Conservation (phyloP, 2,329 filamentous ascomycete species). For the Fusarium musae region DNA sequence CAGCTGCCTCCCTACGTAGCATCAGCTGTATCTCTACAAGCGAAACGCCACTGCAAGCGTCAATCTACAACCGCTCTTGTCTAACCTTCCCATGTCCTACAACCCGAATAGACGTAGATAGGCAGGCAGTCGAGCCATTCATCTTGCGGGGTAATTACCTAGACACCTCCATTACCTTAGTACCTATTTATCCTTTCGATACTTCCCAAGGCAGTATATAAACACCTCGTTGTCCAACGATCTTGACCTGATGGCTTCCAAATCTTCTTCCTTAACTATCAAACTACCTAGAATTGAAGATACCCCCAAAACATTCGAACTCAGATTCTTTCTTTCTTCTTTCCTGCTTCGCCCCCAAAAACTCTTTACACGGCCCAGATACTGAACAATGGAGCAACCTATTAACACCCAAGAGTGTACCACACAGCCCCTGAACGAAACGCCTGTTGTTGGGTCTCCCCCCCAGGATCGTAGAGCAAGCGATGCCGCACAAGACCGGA, state of each 20-base stretch:
- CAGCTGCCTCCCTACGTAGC: slow-evolving; percentile 11
- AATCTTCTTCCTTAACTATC: background rate
- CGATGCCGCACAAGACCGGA: slow-evolving; percentile 47
- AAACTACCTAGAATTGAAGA: background rate
- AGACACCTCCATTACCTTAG: slow-evolving; percentile 20
- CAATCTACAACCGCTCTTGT: background rate
- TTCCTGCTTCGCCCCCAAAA: background rate
- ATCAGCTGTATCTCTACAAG: slow-evolving; percentile 9
- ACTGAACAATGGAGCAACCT: slow-evolving; percentile 40
- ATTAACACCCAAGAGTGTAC: slow-evolving; percentile 40
- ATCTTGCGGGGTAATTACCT: slow-evolving; percentile 42
- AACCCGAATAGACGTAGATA: background rate
- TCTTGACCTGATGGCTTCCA: background rate
- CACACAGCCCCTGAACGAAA: slow-evolving; percentile 46
- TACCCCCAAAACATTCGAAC: background rate
- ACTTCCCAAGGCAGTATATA: slow-evolving; percentile 29
- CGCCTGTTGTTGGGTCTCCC: slow-evolving; percentile 41
- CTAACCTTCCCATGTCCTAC: slow-evolving; percentile 3
- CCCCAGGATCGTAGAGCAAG: slow-evolving; percentile 33
- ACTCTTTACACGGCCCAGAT: background rate
- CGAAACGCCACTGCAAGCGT: background rate
- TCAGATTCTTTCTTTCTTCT: background rate
- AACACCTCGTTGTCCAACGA: slow-evolving; percentile 10
- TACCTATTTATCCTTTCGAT: background rate
- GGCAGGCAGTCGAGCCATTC: slow-evolving; percentile 1